Conservation (phyloP, 2,329 filamentous ascomycete genomes). For the Xylaria digitata region DNA sequence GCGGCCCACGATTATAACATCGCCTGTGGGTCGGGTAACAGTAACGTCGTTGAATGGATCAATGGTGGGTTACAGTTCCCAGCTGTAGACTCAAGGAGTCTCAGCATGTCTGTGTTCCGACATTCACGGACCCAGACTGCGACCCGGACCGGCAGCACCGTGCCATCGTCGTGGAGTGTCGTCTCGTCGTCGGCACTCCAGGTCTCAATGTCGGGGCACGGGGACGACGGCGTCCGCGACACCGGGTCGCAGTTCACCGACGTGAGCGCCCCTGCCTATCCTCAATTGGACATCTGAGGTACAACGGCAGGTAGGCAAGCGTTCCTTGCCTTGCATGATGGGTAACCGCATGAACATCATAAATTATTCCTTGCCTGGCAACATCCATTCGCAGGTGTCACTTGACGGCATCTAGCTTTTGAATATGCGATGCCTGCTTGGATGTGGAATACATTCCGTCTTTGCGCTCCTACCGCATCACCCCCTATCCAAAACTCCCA, state of each 20-base stretch:
- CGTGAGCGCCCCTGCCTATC: slow-evolving; percentile 25
- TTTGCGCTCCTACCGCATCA: no score
- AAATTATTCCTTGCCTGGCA: no score
- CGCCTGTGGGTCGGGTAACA: slow-evolving; percentile 20
- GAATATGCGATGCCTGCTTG: no score
- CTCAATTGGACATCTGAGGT: slow-evolving; percentile 31
- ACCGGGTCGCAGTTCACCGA: slow-evolving; percentile 38
- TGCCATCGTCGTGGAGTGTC: slow-evolving; percentile 31
- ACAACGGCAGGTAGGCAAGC: neutral
- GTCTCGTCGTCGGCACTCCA: slow-evolving; percentile 12
- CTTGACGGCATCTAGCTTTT: no score
- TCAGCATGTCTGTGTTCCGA: slow-evolving; percentile 29
- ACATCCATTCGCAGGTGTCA: no score
- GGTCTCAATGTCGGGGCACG: slow-evolving; percentile 12
- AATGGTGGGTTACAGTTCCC: slow-evolving; percentile 25
- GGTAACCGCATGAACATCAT: no score
- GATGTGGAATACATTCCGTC: no score
- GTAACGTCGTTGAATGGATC: slow-evolving; percentile 39
- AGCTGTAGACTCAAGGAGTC: slow-evolving; percentile 14
- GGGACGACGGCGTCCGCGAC: slow-evolving; percentile 29
- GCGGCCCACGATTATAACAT: slow-evolving; percentile 36
- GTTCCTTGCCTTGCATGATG: no score
- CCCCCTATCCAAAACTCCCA: no score
- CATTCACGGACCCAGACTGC: slow-evolving; percentile 20
- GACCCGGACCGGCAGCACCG: slow-evolving; percentile 36